phyloP scores from a whole-genome alignment of 768 basidiomycete species.

The Leccinum disarticulatum region DNA sequence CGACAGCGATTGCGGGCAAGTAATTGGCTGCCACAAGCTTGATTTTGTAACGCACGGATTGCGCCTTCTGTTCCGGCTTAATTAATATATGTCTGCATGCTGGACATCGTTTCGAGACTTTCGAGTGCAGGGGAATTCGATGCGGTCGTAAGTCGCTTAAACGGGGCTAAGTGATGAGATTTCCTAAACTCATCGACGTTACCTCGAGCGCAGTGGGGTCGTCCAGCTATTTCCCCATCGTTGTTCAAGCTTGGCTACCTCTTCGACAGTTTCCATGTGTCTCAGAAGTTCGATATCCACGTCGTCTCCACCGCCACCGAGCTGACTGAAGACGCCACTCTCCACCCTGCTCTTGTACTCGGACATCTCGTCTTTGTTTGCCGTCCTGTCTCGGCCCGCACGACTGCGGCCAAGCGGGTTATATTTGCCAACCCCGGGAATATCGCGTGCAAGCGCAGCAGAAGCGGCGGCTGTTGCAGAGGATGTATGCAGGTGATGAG shows the following conservation, averaged over 20 bases:
- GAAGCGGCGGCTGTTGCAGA: constrained; percentile 89
- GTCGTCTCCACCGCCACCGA: constrained; percentile 62
- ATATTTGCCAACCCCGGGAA: constrained; percentile 79
- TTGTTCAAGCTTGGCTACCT: constrained; percentile 73
- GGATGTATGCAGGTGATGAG: constrained; percentile 74
- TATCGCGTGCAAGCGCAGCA: constrained; percentile 84
- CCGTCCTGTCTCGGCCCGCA: constrained; percentile 56
- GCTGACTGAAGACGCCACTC: constrained; percentile 50
- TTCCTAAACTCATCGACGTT: not conserved
- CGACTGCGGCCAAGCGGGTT: constrained; percentile 56
- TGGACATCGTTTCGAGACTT: constrained; percentile 94
- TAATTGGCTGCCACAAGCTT: constrained; percentile 96
- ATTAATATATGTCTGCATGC: constrained; percentile 94
- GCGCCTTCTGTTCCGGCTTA: constrained; percentile 96
- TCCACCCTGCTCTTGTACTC: constrained; percentile 77
- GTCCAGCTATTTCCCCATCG: constrained; percentile 83
- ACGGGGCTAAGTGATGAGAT: constrained; percentile 2
- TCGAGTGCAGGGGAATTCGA: constrained; percentile 90
- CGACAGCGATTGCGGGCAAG: constrained; percentile 79
- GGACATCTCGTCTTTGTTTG: constrained; percentile 73
- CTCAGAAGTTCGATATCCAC: constrained; percentile 70
- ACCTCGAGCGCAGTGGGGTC: constrained; percentile 64
- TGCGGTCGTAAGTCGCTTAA: constrained; percentile 80
- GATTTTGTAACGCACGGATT: constrained; percentile 93
- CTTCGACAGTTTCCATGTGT: constrained; percentile 56